phyloP scores from a whole-genome alignment of 805 yeast genomes.

The Yamadazyma nakazawae region DNA sequence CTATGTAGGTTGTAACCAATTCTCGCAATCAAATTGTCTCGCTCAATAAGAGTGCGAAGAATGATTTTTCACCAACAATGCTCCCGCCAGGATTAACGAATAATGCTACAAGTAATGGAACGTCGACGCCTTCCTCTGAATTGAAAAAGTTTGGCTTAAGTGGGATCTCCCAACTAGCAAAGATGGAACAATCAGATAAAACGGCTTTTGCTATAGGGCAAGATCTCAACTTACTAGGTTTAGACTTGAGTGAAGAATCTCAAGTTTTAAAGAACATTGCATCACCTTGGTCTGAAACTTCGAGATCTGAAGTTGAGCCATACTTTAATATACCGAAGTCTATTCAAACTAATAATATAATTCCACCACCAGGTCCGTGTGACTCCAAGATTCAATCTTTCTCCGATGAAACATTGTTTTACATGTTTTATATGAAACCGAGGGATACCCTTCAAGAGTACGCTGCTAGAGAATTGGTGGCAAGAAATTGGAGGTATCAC shows the following conservation, averaged over 20 bases:
- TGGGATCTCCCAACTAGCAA: conserved; percentile 58
- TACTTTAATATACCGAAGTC: conserved; percentile 59
- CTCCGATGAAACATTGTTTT: conserved; percentile 89
- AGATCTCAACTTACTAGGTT: conserved; percentile 65
- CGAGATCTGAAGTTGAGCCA: conserved; percentile 89
- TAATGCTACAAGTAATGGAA: not conserved
- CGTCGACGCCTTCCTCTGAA: conserved; percentile 25
- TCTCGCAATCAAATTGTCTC: not conserved
- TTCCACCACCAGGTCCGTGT: conserved; percentile 42
- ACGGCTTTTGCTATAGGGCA: conserved; percentile 70
- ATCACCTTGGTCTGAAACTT: conserved; percentile 94
- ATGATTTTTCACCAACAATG: conserved; percentile 9
- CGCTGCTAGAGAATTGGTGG: conserved; percentile 86
- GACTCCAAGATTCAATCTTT: conserved; percentile 56
- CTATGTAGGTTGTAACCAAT: not conserved
- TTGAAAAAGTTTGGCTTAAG: conserved; percentile 65
- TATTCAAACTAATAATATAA: conserved; percentile 29
- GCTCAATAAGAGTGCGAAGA: not conserved
- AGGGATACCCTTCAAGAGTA: conserved; percentile 90
- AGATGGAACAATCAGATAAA: conserved; percentile 60
- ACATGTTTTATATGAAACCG: conserved; percentile 90
- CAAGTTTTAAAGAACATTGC: conserved; percentile 65
- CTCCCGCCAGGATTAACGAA: conserved; percentile 25
- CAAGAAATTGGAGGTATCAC: conserved; percentile 95
- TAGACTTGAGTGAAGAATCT: conserved; percentile 50